Conservation (phyloP, 768 basidiomycete genomes). For the Suillus bovinus region DNA sequence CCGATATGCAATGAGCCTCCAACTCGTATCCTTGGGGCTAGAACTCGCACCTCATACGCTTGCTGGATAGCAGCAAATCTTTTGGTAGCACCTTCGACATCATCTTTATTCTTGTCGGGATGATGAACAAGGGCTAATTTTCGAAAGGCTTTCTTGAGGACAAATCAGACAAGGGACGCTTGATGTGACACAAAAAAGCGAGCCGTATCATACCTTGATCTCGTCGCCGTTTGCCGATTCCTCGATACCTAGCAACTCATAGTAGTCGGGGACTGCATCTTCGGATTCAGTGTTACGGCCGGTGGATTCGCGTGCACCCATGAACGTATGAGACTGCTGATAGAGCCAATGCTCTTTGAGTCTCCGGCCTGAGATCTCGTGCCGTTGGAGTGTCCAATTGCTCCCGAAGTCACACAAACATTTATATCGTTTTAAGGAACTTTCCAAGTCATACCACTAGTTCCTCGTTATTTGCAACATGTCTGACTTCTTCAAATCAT, state of each 20-base stretch:
- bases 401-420: constrained; percentile 1
- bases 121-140: constrained; percentile 83
- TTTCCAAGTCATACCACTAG: background rate
- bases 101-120: constrained; percentile 84
- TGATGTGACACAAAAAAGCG: background rate
- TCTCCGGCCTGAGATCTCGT: too few species aligned
- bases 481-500: constrained; percentile 55
- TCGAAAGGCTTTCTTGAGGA: constrained; percentile 72
- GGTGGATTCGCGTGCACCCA: constrained; percentile 74
- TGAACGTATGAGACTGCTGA: constrained; percentile 26
- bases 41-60: constrained; percentile 80
- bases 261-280: constrained; percentile 61
- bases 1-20: background rate
- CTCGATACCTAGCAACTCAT: constrained; percentile 75
- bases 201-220: constrained; percentile 62
- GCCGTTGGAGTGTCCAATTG: background rate
- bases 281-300: constrained; percentile 33
- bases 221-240: constrained; percentile 86
- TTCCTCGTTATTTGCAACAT: constrained; percentile 29
- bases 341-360: too few species aligned
- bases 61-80: constrained; percentile 89
- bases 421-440: background rate
- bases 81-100: constrained; percentile 83
- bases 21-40: background rate
- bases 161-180: constrained; percentile 12